These are phyloP conservation scores for Populus hybrid DNA, from an alignment of 441 rosid species.

Conservation along the genomic window DNA sequence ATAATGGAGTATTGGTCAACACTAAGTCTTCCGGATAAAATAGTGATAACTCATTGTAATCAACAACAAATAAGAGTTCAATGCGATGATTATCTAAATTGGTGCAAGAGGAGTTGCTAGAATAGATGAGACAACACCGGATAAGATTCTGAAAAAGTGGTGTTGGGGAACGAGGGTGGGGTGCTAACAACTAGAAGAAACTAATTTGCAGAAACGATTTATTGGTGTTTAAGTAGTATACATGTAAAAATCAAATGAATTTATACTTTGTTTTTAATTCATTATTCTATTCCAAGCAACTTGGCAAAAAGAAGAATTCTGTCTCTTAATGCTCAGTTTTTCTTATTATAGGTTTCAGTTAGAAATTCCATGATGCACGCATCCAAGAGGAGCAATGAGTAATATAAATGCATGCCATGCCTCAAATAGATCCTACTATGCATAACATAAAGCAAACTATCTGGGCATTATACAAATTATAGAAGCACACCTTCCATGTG, in stretches of 20 bases:
- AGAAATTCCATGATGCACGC: not conserved
- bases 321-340: not conserved
- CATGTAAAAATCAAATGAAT: no score
- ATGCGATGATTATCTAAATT: no score
- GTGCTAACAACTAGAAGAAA: not conserved
- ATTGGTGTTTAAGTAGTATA: not conserved
- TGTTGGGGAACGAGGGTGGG: not conserved
- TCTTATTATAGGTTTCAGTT: not conserved
- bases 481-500: constrained; percentile 75
- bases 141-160: not conserved
- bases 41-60: not conserved
- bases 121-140: no score
- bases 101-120: no score
- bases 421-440: not conserved
- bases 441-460: not conserved
- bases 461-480: not conserved
- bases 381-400: not conserved
- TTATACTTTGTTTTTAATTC: not conserved
- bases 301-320: not conserved
- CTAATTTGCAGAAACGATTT: not conserved
- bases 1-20: not conserved
- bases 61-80: not conserved
- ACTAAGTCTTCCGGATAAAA: not conserved
- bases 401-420: not conserved
- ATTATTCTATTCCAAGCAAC: not conserved